phyloP scores from a whole-genome alignment of 257 asterid genomes.

The Jaltomata sinuosa region DNA sequence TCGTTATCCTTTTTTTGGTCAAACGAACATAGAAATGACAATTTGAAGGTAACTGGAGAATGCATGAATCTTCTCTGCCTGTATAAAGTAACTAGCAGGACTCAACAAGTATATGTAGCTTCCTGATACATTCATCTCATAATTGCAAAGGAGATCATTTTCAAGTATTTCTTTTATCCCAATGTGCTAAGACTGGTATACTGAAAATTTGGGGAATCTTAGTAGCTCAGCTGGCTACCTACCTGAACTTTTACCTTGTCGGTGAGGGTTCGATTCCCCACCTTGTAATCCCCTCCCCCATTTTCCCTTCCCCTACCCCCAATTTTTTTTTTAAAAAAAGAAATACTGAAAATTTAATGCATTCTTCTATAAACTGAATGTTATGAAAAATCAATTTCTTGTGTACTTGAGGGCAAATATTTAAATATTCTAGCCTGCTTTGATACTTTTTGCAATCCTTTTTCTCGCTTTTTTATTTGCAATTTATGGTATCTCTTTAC shows the following conservation, averaged over 20 bases:
- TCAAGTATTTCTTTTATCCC: background rate
- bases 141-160: background rate
- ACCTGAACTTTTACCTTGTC: too few species aligned
- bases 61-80: background rate
- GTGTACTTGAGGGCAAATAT: background rate
- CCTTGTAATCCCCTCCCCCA: too few species aligned
- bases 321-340: too few species aligned
- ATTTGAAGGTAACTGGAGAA: background rate
- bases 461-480: background rate
- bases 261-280: too few species aligned
- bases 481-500: background rate
- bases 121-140: background rate
- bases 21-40: background rate
- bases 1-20: background rate
- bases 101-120: background rate
- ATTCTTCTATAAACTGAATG: background rate
- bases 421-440: background rate
- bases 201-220: background rate
- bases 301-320: too few species aligned
- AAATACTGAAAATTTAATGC: too few species aligned
- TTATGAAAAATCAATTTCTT: background rate
- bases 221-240: too few species aligned
- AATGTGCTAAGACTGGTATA: background rate
- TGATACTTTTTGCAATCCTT: background rate
- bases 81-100: background rate